phyloP scores from a whole-genome alignment of 2,329 filamentous ascomycete genomes.

The Emmonsiellopsis sp. region DNA sequence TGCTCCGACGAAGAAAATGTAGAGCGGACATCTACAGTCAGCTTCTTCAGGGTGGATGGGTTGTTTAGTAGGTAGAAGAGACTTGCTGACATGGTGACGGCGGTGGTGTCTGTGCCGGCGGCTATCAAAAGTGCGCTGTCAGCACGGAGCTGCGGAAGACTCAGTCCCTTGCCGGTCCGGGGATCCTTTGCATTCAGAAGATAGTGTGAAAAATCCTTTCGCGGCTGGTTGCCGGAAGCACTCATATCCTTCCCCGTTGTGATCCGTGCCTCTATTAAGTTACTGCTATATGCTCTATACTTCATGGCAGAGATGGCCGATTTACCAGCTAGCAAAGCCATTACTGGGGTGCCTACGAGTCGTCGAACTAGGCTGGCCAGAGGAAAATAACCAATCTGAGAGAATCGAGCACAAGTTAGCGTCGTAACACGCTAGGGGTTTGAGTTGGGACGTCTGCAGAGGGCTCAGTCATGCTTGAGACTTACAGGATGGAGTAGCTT shows the following conservation, averaged over 20 bases:
- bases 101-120: slow-evolving; percentile 36
- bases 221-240: slow-evolving; percentile 11
- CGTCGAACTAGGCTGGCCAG: slow-evolving; percentile 9
- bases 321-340: slow-evolving; percentile 12
- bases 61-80: slow-evolving; percentile 33
- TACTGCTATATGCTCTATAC: slow-evolving; percentile 10
- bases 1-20: slow-evolving; percentile 25
- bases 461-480: not conserved
- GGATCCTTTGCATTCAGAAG: slow-evolving; percentile 38
- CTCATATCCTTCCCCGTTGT: slow-evolving; percentile 14
- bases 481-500: slow-evolving; percentile 10
- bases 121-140: slow-evolving; percentile 43
- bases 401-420: not conserved
- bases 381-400: slow-evolving; percentile 8
- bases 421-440: not conserved
- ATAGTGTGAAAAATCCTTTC: slow-evolving; percentile 42
- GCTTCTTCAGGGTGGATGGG: slow-evolving; percentile 19
- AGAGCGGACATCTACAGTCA: slow-evolving; percentile 24
- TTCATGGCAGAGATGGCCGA: slow-evolving; percentile 8
- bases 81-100: slow-evolving; percentile 25
- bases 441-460: not conserved
- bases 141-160: slow-evolving; percentile 38
- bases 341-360: slow-evolving; percentile 10
- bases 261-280: slow-evolving; percentile 36
- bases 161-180: slow-evolving; percentile 35